These are phyloP conservation scores for Prunus kanzakura DNA, from an alignment of 306 rosid genomes.

Conservation along the genomic window DNA sequence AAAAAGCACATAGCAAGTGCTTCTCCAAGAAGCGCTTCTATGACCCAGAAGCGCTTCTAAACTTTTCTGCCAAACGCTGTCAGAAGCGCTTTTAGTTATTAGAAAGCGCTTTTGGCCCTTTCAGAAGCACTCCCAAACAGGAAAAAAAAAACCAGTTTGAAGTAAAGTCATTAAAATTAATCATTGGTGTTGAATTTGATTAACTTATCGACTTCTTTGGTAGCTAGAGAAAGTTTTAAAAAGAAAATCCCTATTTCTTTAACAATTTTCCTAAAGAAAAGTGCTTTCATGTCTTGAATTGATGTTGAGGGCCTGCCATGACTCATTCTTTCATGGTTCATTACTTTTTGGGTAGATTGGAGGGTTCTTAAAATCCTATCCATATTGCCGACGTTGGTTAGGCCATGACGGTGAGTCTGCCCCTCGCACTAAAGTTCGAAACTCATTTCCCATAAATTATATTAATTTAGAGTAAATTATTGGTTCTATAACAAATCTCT, in stretches of 20 bases:
- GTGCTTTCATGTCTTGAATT: constrained; percentile 3
- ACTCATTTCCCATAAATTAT: no score
- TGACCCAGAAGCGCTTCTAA: no score
- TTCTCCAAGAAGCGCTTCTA: no score
- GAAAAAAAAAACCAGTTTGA: neutral
- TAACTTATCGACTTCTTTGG: neutral
- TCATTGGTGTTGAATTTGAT: neutral
- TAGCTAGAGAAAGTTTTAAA: neutral
- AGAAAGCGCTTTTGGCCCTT: no score
- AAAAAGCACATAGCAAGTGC: no score
- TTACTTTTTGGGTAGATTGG: neutral
- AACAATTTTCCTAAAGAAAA: neutral
- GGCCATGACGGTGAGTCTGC: rapidly evolving
- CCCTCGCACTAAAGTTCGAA: no score
- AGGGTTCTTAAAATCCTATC: neutral
- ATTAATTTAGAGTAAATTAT: no score
- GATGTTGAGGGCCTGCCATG: neutral
- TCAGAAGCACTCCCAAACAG: no score
- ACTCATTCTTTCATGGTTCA: neutral
- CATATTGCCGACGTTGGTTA: no score
- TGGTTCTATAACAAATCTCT: no score
- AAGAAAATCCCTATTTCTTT: neutral
- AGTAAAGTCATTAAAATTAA: neutral
- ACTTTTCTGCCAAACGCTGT: no score
- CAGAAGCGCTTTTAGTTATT: no score